Evolutionary conservation across 345 rosid genomes (phyloP), one percentile per base, ranked within the genome.

Genomic region (Rhodomyrtus tomentosa): DNA sequence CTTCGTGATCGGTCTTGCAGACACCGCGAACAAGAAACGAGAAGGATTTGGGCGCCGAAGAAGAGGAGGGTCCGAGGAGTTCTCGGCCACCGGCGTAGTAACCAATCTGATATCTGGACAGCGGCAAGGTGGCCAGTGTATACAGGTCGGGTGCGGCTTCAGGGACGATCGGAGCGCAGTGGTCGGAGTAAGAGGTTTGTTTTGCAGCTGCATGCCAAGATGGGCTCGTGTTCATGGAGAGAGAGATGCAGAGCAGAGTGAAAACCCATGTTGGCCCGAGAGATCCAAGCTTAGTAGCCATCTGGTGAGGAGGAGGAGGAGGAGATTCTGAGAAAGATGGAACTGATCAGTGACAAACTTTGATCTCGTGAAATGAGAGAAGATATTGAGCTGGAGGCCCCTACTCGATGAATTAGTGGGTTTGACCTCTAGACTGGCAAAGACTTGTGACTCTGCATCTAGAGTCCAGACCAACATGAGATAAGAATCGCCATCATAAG

Each of bases 141-240:
- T 29, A 51, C 20, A 9, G 45, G 13, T 53, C 38, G 3, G 55
- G 79, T 49, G 54, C 40, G 50, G 90, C 82, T 81, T 81, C 90
- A 12, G 88, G 88, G 76, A 92, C 82, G 9, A 85, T 1, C 2
- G 81, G 84, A 83, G 74, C 83, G 56, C 93, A 92, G 80, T 88
- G 82, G 24, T 88, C 85, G 52, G 84, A 45, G 81, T 89, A 89
- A 49, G 83, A 81, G 40, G 54, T 16, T 56, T 83, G 50, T 49
- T 73, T 45, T 25, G 85, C 79, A 27, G 38, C 8, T 32, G 76
- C 45, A 32, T 68, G 76, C 76, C 76, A 68, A 16, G 45, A 68
- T 49, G 81, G 74, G 68, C 25, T 82, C 22, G 22, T 45, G 54
- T 25, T 27, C 82, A 84, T 10, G 81, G 85, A 48, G 27, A 38